Base-by-base conservation (phyloP, 306 rosid species). In the Canavalia gladiata region DNA sequence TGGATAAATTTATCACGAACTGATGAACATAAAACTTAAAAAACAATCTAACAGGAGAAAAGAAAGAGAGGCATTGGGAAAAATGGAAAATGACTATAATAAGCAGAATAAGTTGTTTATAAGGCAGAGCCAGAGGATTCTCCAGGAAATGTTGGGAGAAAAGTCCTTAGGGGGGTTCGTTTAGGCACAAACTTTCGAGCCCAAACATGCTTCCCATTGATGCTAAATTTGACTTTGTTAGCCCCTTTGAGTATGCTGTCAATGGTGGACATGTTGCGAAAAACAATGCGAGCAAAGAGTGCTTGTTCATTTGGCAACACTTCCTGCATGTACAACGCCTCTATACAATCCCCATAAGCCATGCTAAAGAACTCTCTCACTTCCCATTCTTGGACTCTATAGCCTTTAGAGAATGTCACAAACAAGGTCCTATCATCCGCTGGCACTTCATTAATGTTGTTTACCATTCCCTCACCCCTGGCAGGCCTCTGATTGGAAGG, bases 131-230 rank as follows among this genome's bases (percentile, higher is more conserved):
- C 7, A 8, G 68, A 77, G 1, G 87, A 31, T 73, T 68, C 62
- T 29, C 50, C 67, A 0, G 75, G 25, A 5, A 67, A 76, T 64
- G 70, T 43, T 2, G 67, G 62, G 10, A 72, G 43, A 63, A 69
- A 25, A 2, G 52, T 18, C 50, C 7, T 72, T 0, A 84, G 1
- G 4, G 3, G 12, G 6, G 1, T 70, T 47, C 82, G 82, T 54
- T 84, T 94, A 0, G 98, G 93, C 18, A 88, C 90, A 62, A 86
- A 94, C 49, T 86, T 91, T 8, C 97, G 29, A 7, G 88, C 92
- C 94, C 98, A 94, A 0, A 90, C 90, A 50, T 94, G 94, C 73
- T 92, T 94, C 4, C 97, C 97, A 58, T 88, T 91, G 75, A 94
- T 92, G 1, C 87, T 68, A 55, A 88, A 92, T 41, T 92, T 94